Evolutionary conservation across 1,284 basidiomycete genomes (phyloP), one percentile per base, ranked within the genome.

Genomic region (Sphagnurus paluster): DNA sequence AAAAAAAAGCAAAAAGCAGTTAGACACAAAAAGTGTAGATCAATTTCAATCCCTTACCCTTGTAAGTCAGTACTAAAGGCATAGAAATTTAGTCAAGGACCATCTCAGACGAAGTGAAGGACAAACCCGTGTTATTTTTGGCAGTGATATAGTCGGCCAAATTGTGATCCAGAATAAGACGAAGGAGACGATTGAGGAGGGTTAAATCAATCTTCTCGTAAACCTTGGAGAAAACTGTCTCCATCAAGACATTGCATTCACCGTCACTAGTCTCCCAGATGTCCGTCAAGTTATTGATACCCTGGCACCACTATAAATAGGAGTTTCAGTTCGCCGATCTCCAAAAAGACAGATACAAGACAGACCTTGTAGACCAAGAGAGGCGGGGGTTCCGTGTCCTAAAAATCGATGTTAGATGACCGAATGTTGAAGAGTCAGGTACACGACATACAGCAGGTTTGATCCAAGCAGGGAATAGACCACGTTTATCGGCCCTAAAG

Each of bases 181-280:
- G 90, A 29, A 98, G 75, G 3, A 98, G 79, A 60, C 93, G 89
- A 68, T 97, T 96, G 54, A 98, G 80, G 25, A 98, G 74, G 0
- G 95, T 98, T 56, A 98, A 67, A 66, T 98, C 95, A 55, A 98
- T 89, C 80, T 98, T 98, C 76, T 98, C 95, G 67, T 97, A 98
- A 19, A 96, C 93, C 68, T 96, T 92, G 23, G 90, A 93, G 21
- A 96, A 74, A 1, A 95, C 91, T 0, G 95, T 98, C 75, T 98
- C 93, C 91, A 98, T 96, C 74, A 98, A 80, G 29, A 98, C 95
- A 59, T 93, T 90, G 67, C 93, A 96, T 71, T 97, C 93, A 56
- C 95, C 94, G 60, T 98, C 93, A 54, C 84, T 84, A 1, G 93
- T 98, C 71, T 98, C 94, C 94, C 95, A 98, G 25, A 98, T 84